Evolutionary conservation across 2,329 filamentous ascomycete genomes (phyloP).

Genomic region (Acrodontium crateriforme): DNA sequence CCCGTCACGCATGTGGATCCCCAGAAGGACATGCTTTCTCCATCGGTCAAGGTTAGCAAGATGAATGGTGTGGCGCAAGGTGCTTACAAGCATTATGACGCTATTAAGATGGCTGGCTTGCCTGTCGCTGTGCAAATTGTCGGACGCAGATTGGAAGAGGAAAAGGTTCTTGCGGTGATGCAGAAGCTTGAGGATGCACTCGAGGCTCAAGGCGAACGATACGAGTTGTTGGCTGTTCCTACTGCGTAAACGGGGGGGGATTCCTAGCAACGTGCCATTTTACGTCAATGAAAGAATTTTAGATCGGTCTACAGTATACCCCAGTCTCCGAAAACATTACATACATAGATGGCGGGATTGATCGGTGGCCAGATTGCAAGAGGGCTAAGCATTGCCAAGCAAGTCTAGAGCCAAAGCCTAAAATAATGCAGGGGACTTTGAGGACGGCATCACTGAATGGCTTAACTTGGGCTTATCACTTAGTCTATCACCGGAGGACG

Average conservation of each 20-base stretch:
- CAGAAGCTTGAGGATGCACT: slow-evolving; percentile 62
- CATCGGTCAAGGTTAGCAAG: slow-evolving; percentile 44
- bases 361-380: too few relatives aligned
- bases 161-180: slow-evolving; percentile 77
- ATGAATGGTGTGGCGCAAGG: slow-evolving; percentile 70
- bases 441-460: too few relatives aligned
- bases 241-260: slow-evolving; percentile 4
- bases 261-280: too few relatives aligned
- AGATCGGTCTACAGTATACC: too few relatives aligned
- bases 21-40: slow-evolving; percentile 49
- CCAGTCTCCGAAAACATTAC: too few relatives aligned
- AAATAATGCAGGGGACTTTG: too few relatives aligned
- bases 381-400: too few relatives aligned
- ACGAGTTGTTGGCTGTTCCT: slow-evolving; percentile 31
- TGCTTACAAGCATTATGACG: slow-evolving; percentile 77
- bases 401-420: too few relatives aligned
- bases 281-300: too few relatives aligned
- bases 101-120: slow-evolving; percentile 68
- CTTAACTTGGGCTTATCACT: too few relatives aligned
- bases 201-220: slow-evolving; percentile 38
- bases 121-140: slow-evolving; percentile 80
- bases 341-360: too few relatives aligned
- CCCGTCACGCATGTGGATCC: slow-evolving; percentile 77
- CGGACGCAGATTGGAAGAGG: slow-evolving; percentile 66
- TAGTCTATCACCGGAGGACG: too few relatives aligned